phyloP scores from a whole-genome alignment of 176 grass and related monocot species.

The Carex parvula region DNA sequence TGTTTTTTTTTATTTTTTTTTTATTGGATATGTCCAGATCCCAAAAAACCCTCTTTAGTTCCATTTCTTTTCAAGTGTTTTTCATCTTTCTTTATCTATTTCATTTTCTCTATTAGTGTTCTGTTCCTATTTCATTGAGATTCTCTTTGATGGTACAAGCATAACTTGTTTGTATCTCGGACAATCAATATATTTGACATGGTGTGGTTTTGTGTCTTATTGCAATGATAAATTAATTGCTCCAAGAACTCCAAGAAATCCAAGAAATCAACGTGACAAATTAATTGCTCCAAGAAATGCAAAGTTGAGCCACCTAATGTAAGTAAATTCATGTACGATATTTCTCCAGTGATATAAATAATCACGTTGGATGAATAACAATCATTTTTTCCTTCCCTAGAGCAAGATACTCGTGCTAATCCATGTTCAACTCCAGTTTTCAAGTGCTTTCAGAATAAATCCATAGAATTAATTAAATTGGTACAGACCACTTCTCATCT shows the following conservation, averaged over 20 bases:
- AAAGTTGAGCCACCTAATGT: no score
- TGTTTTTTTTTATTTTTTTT: slow-evolving; percentile 1
- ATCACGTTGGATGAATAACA: not conserved
- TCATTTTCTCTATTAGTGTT: not conserved
- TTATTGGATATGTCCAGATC: not conserved
- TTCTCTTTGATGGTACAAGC: not conserved
- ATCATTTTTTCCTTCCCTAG: not conserved
- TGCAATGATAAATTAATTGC: not conserved
- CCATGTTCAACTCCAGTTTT: not conserved
- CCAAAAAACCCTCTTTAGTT: not conserved
- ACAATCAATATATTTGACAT: not conserved
- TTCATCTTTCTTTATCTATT: not conserved
- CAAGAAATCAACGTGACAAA: no score
- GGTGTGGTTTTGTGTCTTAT: not conserved
- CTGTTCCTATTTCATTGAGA: not conserved
- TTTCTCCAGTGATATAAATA: not conserved
- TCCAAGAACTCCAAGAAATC: no score
- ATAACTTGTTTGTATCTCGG: not conserved
- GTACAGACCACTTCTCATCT: not conserved
- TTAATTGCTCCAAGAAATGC: no score
- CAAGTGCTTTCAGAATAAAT: not conserved
- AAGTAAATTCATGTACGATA: not conserved
- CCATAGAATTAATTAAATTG: not conserved
- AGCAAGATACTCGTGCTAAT: not conserved
- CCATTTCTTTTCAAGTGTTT: not conserved